These are phyloP conservation scores for Phlebiopsis gigantea DNA, from an alignment of 768 basidiomycete species.

Conservation along the genomic window DNA sequence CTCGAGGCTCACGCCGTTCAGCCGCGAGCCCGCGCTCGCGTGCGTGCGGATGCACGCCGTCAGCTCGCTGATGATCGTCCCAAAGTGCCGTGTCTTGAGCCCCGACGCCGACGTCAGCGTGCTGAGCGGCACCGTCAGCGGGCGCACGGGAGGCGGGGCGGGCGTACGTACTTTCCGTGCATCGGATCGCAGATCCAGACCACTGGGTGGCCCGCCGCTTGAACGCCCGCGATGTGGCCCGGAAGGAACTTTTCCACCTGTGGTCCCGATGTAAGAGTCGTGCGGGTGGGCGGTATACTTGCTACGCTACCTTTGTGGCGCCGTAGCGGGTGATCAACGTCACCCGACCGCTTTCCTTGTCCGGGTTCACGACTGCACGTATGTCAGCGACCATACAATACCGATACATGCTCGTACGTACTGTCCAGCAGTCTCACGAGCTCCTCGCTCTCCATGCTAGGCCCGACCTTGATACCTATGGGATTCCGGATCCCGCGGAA, in stretches of 20 bases:
- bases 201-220: slow-evolving; percentile 77
- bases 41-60: slow-evolving; percentile 81
- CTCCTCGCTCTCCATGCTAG: slow-evolving; percentile 77
- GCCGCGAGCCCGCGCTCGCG: slow-evolving; percentile 58
- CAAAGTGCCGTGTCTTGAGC: slow-evolving; percentile 88
- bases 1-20: slow-evolving; percentile 63
- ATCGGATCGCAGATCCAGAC: slow-evolving; percentile 97
- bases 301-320: slow-evolving; percentile 60
- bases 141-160: neutral
- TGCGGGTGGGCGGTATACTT: neutral
- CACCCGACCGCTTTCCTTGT: slow-evolving; percentile 75
- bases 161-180: slow-evolving; percentile 85
- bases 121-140: slow-evolving; percentile 33
- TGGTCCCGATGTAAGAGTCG: neutral
- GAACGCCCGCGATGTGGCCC: slow-evolving; percentile 77
- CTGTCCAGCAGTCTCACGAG: slow-evolving; percentile 70
- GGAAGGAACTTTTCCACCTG: slow-evolving; percentile 75
- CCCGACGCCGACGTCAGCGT: slow-evolving; percentile 77
- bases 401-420: slow-evolving; percentile 32
- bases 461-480: slow-evolving; percentile 95
- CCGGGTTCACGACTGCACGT: slow-evolving; percentile 75
- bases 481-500: slow-evolving; percentile 91
- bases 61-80: slow-evolving; percentile 84
- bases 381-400: neutral
- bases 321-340: slow-evolving; percentile 94